Evolutionary conservation across 1,284 basidiomycete genomes (phyloP), one percentile per base, ranked within the genome.

Genomic region (Leccinum pachyderme): DNA sequence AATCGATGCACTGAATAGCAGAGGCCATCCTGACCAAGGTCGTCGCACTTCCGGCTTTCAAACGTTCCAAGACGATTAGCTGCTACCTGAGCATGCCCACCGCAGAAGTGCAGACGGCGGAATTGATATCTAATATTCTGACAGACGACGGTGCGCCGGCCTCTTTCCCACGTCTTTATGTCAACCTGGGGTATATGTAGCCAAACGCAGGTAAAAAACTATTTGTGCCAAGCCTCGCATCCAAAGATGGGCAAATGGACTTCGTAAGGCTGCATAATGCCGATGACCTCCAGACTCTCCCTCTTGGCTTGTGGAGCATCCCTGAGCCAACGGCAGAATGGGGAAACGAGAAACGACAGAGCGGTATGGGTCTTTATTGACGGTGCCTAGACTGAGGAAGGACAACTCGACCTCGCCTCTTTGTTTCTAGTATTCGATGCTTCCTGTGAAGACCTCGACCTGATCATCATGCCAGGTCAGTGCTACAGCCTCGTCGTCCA

Each of bases 61-160:
- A 75, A 43, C 64, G 65, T 39, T 77, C 77, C 53, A 76, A 69
- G 56, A 75, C 75, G 13, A 66, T 90, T 29, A 83, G 86, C 72
- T 91, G 89, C 69, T 91, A 86, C 67, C 74, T 91, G 47, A 90
- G 82, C 71, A 91, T 91, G 89, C 86, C 87, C 12, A 67, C 77
- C 9, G 86, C 79, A 8, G 89, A 91, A 63, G 74, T 84, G 41
- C 78, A 86, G 61, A 91, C 89, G 1, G 65, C 75, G 8, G 63
- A 66, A 1, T 64, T 91, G 47, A 51, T 69, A 4, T 49, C 58
- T 15, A 29, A 52, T 8, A 58, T 69, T 28, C 50, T 73, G 15
- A 55, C 60, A 22, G 59, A 72, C 60, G 49, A 22, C 8, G 61
- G 71, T 73, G 55, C 25, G 68, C 13, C 2, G 6, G 5, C 18